These are phyloP conservation scores for Mrakia gelida DNA, from an alignment of 768 basidiomycete species.

Conservation along the genomic window DNA sequence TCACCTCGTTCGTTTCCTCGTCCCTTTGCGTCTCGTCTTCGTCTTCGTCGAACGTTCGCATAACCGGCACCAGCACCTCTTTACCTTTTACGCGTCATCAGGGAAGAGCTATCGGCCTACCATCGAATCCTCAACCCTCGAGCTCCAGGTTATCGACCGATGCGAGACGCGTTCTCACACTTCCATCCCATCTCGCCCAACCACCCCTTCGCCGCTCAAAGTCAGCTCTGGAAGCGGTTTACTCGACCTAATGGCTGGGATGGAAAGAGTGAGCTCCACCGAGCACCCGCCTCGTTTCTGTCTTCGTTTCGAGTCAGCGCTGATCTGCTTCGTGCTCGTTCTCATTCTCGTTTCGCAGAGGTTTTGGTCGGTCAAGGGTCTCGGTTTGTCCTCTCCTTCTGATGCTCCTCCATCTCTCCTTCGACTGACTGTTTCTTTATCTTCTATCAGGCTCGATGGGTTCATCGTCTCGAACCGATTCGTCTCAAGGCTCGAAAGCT, in stretches of 20 bases:
- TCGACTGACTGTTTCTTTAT: neutral
- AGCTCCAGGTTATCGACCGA: too few relatives aligned
- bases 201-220: neutral
- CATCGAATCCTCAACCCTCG: too few relatives aligned
- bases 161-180: neutral
- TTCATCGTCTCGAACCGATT: constrained; percentile 9
- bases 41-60: neutral
- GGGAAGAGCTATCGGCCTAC: neutral
- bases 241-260: neutral
- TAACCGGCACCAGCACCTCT: too few relatives aligned
- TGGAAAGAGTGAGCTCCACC: neutral
- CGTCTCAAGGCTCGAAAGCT: neutral
- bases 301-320: neutral
- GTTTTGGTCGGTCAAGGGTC: neutral
- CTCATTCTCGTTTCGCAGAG: neutral
- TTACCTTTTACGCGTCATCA: too few relatives aligned
- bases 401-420: neutral
- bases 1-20: neutral
- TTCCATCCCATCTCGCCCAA: neutral
- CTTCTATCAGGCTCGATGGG: neutral
- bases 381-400: neutral
- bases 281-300: neutral
- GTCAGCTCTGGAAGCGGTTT: neutral
- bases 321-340: too few relatives aligned
- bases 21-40: neutral